Percentiles rank a stretch among this genome's conserved stretches.
phyloP scores from a whole-genome alignment of 1,284 basidiomycete species.

The Sanghuangporus baumii region DNA sequence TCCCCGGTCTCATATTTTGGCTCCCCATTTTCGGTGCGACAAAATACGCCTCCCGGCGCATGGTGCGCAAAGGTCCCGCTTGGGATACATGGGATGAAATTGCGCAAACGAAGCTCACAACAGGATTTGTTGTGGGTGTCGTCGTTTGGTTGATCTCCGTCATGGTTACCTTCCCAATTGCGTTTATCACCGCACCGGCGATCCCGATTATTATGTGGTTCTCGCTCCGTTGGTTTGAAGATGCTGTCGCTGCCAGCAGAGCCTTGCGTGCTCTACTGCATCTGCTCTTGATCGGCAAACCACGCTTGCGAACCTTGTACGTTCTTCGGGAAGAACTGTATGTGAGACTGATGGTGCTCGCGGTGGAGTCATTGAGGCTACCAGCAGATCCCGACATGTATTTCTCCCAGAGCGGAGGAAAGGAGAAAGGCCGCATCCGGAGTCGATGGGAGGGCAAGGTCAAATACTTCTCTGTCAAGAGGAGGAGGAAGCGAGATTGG shows the following conservation, averaged over 20 bases:
- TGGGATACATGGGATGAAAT: constrained; percentile 85
- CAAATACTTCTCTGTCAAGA: constrained; percentile 72
- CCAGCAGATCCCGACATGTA: constrained; percentile 64
- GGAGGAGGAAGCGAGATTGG: constrained; percentile 82
- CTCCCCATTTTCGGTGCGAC: constrained; percentile 66
- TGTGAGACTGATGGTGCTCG: constrained; percentile 57
- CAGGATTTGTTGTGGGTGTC: constrained; percentile 68
- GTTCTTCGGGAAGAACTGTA: constrained; percentile 52
- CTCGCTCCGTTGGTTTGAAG: constrained; percentile 80
- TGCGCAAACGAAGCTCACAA: constrained; percentile 82
- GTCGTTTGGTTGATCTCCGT: constrained; percentile 54
- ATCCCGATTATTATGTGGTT: constrained; percentile 82
- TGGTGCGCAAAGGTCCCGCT: constrained; percentile 71
- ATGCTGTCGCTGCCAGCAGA: constrained; percentile 70
- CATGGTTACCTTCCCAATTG: constrained; percentile 55
- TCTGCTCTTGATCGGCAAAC: constrained; percentile 59
- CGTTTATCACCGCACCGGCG: constrained; percentile 45
- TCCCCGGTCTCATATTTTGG: constrained; percentile 82
- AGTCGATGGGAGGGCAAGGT: constrained; percentile 61
- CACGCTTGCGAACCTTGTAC: constrained; percentile 47
- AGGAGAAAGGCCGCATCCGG: constrained; percentile 63
- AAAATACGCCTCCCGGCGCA: constrained; percentile 57
- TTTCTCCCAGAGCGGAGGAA: constrained; percentile 50
- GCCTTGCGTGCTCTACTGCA: constrained; percentile 58
- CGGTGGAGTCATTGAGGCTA: constrained; percentile 53